Base-by-base conservation (phyloP, 1,139 yeast species). In the Pichia sp. region DNA sequence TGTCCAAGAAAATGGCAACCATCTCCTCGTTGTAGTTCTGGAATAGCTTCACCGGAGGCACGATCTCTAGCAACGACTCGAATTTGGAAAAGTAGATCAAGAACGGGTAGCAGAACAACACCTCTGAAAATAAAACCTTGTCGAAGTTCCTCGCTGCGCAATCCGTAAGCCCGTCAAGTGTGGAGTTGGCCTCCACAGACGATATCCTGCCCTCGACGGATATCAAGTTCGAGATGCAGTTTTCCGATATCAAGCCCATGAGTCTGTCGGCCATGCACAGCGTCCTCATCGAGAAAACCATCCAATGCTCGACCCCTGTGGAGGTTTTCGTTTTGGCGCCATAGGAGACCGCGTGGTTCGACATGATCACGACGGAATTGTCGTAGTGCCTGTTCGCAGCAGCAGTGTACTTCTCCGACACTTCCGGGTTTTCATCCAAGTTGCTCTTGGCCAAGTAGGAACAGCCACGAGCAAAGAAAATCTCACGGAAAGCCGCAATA, bases 381-480 rank as follows among this genome's bases (percentile, higher is more conserved):
- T 61, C 55, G 55, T 70, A 71, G 55, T 67, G 67, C 8, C 51
- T 56, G 29, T 61, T 60, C 0, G 73, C 67, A 3, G 69, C 53
- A 2, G 51, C 49, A 1, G 58, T 50, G 51, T 61, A 64, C 19
- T 42, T 49, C 10, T 40, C 52, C 34, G 57, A 49, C 2, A 52
- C 16, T n/a, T 50, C 50, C 5, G 23, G n/a, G 47, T 45, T 44
- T 29, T 32, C 45, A 42, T 16, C 11, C 8, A 64, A 62, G 31
- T 65, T 66, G 23, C 63, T 61, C 62, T 68, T 70, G 2, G 72
- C 67, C 30, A 74, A 56, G 50, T 62, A 69, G 0, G 75, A 64
- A 3, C 74, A 72, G 5, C 78, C 78, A 62, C 76, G 72, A 13
- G 75, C 72, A 49, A 66, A 64, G 19, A 72, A 71, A 4, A 75